Base-by-base conservation (phyloP, 2,329 filamentous ascomycete genomes). In the Colletotrichum sp. region DNA sequence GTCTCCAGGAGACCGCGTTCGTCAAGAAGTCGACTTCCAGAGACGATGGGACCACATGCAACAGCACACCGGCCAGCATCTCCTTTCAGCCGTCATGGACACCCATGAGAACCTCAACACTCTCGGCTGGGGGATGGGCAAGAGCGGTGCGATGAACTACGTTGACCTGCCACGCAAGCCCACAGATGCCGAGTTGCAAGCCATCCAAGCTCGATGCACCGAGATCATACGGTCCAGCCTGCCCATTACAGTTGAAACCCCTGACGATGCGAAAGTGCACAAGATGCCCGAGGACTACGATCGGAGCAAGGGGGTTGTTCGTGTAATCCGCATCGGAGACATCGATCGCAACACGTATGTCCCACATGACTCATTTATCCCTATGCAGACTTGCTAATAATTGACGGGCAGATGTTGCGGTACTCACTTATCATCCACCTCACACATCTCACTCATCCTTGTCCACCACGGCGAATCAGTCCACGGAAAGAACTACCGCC, bases 11-110 rank as follows among this genome's bases (percentile, higher is more conserved):
- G 75, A 76, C 0, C 70, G 16, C 8, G 76, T 83, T 4, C 80
- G 79, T 0, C 82, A 83, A 30, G 77, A 81, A 13, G 75, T 83
- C 4, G 79, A 83, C 28, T 82, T 79, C 71, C 32, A 71, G 7
- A 80, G 82, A 0, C 79, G 82, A n/a, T 83, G 82, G 81, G 80
- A 83, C 62, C 82, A 83, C 13, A 83, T 83, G 82, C 82, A 83
- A 15, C 82, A 83, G 8, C 82, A 83, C 24, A 83, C 82, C 0
- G 82, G 82, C 1, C 82, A 83, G 9, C 82, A 83, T 36, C 79
- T 83, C 3, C 77, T 83, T 3, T 83, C 82, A 0, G 82, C 82
- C 1, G 71, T 83, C 5, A 82, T 83, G 82, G 76, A 81, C 49
- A 80, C 77, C 0, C 70, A 72, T 18, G 76, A 81, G 1, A 74